Evolutionary conservation across 2,329 filamentous ascomycete species (phyloP).

Genomic region (Aspergillus versicolor): DNA sequence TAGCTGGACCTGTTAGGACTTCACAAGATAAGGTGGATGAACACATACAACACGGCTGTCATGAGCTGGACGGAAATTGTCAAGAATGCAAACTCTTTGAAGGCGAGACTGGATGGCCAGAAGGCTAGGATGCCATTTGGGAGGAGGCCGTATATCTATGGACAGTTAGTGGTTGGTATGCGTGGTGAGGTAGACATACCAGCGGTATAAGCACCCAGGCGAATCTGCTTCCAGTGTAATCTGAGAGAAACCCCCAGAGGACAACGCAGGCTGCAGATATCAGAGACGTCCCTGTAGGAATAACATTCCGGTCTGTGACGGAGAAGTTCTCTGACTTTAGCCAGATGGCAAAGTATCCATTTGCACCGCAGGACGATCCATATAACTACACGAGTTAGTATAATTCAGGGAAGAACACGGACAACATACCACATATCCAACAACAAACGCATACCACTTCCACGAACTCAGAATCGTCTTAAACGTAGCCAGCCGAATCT

Average conservation of each 20-base stretch:
- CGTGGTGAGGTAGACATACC: constrained; percentile 3
- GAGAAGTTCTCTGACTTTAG: constrained; percentile 23
- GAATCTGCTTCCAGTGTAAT: constrained; percentile 18
- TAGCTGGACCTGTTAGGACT: constrained; percentile 7
- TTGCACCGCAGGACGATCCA: constrained; percentile 27
- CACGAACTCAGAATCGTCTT: neutral
- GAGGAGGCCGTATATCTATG: constrained; percentile 27
- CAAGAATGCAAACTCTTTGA: constrained; percentile 19
- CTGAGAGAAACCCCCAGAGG: constrained; percentile 16
- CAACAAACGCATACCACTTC: constrained; percentile 29
- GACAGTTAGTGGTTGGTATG: no score
- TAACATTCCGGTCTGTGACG: constrained; percentile 22
- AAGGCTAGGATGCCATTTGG: constrained; percentile 32
- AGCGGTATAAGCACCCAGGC: constrained; percentile 18
- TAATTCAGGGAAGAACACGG: no score
- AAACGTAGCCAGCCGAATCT: neutral
- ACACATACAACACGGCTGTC: constrained; percentile 34
- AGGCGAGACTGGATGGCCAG: constrained; percentile 13
- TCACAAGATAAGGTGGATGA: neutral
- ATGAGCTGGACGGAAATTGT: constrained; percentile 24
- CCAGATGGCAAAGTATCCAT: constrained; percentile 22
- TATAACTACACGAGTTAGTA: constrained; percentile 15
- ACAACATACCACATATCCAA: constrained; percentile 24
- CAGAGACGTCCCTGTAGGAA: constrained; percentile 19
- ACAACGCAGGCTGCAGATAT: constrained; percentile 18